A percentile compares a stretch with the other conserved stretches of the same genome.
phyloP scores from a whole-genome alignment of 2,329 filamentous ascomycete genomes.

The Plenodomus biglobosus region DNA sequence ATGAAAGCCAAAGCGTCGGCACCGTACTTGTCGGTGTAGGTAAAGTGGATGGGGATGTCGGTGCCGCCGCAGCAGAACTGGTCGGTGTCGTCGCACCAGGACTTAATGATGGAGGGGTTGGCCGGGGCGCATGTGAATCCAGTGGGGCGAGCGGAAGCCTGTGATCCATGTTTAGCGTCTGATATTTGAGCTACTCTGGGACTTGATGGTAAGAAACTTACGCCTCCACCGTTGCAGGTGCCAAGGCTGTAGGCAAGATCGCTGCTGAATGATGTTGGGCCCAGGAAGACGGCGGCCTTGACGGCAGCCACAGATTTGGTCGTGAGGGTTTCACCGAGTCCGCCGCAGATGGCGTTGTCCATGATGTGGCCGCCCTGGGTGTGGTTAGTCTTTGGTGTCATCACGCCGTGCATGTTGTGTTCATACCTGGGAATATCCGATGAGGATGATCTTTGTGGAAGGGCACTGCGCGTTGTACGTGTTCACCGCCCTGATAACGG shows the following conservation, averaged over 20 bases:
- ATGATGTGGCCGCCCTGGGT: constrained; percentile 63
- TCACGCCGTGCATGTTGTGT: neutral
- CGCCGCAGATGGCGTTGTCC: constrained; percentile 64
- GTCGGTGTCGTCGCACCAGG: constrained; percentile 65
- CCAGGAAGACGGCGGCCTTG: constrained; percentile 67
- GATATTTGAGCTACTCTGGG: constrained; percentile 3
- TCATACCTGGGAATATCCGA: constrained; percentile 63
- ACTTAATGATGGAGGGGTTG: constrained; percentile 58
- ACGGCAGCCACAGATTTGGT: constrained; percentile 57
- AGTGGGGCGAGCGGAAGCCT: constrained; percentile 63
- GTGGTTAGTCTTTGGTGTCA: constrained; percentile 6
- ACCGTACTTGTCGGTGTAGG: constrained; percentile 64
- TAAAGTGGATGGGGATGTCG: constrained; percentile 61
- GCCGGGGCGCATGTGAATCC: constrained; percentile 60
- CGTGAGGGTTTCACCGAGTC: constrained; percentile 51
- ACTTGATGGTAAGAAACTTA: constrained; percentile 45
- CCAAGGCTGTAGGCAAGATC: constrained; percentile 64
- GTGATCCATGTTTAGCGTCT: too few species aligned
- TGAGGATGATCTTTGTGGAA: constrained; percentile 59
- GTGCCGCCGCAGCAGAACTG: constrained; percentile 69
- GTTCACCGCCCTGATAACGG: constrained; percentile 63
- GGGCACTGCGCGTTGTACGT: constrained; percentile 60
- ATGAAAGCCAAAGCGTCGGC: constrained; percentile 61
- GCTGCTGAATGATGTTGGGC: constrained; percentile 58
- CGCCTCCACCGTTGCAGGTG: constrained; percentile 60